These are phyloP conservation scores for Luffa aegyptiaca DNA, from an alignment of 306 rosid genomes.

Conservation along the genomic window DNA sequence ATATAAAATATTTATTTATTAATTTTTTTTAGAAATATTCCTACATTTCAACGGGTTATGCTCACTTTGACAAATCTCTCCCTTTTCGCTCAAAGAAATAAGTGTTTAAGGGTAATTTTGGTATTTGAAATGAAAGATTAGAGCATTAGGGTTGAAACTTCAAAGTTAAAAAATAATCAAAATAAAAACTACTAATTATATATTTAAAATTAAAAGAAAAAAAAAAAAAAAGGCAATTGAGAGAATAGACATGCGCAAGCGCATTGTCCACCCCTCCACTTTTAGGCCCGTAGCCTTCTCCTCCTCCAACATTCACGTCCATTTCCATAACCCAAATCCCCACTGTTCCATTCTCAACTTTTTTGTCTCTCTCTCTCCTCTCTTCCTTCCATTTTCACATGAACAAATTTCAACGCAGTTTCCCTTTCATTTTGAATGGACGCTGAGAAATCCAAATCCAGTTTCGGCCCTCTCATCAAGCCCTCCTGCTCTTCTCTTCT, in stretches of 20 bases:
- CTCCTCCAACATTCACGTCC: neutral
- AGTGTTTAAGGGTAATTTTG: neutral
- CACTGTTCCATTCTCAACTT: neutral
- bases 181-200: no score
- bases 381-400: neutral
- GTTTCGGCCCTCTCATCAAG: constrained; percentile 4
- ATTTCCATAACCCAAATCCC: neutral
- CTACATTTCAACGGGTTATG: no score
- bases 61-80: no score
- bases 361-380: no score
- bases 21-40: no score
- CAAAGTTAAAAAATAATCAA: neutral
- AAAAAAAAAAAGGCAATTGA: neutral
- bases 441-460: constrained; percentile 27
- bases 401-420: no score
- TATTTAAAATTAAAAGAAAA: no score
- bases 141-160: neutral
- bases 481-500: constrained; percentile 37
- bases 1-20: no score
- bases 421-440: constrained; percentile 22
- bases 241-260: neutral
- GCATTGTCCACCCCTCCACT: neutral
- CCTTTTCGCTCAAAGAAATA: no score
- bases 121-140: neutral
- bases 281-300: neutral